Conservation (phyloP, 2,329 filamentous ascomycete species). For the Stemphylium vesicarium region DNA sequence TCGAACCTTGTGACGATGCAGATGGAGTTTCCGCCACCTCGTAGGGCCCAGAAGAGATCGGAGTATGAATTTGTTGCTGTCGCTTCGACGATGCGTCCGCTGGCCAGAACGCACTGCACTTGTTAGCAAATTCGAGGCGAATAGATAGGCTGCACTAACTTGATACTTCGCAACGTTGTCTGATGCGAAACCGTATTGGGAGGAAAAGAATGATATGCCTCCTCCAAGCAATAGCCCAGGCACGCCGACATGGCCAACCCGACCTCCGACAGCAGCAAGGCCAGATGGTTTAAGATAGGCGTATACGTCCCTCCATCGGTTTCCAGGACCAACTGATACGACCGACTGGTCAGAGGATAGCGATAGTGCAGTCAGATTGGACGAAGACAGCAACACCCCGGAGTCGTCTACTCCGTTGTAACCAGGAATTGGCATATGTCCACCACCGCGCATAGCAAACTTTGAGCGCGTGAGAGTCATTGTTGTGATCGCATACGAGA, state of each 20-base stretch:
- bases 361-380: conserved; percentile 28
- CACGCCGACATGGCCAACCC: conserved; percentile 40
- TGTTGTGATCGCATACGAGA: conserved; percentile 23
- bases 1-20: conserved; percentile 28
- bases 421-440: conserved; percentile 31
- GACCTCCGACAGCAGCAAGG: conserved; percentile 36
- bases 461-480: conserved; percentile 16
- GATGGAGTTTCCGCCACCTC: conserved; percentile 37
- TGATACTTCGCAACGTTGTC: conserved; percentile 35
- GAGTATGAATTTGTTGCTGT: conserved; percentile 30
- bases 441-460: conserved; percentile 32
- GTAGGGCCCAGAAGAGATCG: conserved; percentile 44
- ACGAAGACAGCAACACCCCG: conserved; percentile 24
- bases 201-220: conserved; percentile 28
- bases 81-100: conserved; percentile 29
- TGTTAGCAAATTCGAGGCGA: background rate
- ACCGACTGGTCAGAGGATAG: conserved; percentile 30
- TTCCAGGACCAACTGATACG: conserved; percentile 37
- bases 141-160: background rate
- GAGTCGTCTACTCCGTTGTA: conserved; percentile 22
- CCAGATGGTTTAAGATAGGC: conserved; percentile 26
- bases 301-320: conserved; percentile 41
- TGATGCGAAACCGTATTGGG: conserved; percentile 25
- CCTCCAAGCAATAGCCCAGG: conserved; percentile 38
- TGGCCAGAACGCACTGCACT: conserved; percentile 29